Evolutionary conservation across 768 basidiomycete species (phyloP), one percentile per base, ranked within the genome.

Genomic region (Lenzites betulinus): DNA sequence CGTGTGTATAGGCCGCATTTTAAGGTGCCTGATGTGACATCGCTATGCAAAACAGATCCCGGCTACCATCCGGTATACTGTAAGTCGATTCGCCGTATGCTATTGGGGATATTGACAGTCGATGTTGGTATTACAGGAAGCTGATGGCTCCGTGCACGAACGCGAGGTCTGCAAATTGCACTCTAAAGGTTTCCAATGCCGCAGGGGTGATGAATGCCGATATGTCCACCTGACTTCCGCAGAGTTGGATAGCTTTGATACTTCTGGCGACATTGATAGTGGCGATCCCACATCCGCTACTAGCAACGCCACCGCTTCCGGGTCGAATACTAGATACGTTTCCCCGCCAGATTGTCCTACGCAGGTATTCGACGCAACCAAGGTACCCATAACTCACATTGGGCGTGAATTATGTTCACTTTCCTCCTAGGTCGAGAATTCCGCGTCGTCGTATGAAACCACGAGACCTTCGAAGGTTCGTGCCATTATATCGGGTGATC

Each of bases 81-180:
- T 57, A 28, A 39, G 55, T 12, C 3, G 9, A 11, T 9, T 13
- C 2, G 4, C 12, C n/a, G n/a, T n/a, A n/a, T n/a, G n/a, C n/a
- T n/a, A n/a, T n/a, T n/a, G n/a, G n/a, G n/a, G n/a, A n/a, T n/a
- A n/a, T n/a, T n/a, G n/a, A n/a, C n/a, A n/a, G n/a, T n/a, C n/a
- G n/a, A n/a, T n/a, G n/a, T 18, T 18, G 33, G 6, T 20, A 3
- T 9, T 11, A 12, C 15, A 57, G 55, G 55, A 46, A 5, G 23
- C 55, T 2, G 55, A 57, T 22, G 55, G 55, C 18, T 39, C 55
- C 2, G 12, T 57, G 1, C 20, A 6, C 25, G 55, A 57, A 36
- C 55, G 55, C 8, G 55, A 57, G 47, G 47, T 47, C 7, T 57
- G 55, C 47, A 57, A 57, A 16, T 1, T 49, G 23, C 36, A 25